Base-by-base conservation (phyloP, 345 rosid genomes). In the Eucalyptus victrix region DNA sequence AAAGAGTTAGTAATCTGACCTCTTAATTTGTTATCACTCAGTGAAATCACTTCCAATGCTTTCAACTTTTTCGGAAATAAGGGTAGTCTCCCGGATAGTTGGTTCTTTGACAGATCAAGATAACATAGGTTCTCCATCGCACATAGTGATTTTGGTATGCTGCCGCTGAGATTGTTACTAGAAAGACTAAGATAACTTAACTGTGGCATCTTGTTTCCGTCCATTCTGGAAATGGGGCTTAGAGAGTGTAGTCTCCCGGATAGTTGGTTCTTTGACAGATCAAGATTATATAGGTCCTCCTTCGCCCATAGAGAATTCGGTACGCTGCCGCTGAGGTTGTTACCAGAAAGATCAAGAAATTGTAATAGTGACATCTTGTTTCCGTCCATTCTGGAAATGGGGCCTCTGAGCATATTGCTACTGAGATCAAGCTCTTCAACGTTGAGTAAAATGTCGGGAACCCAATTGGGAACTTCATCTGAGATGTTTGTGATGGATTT, bases 321-420 rank as follows among this genome's bases (percentile, higher is more conserved):
- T 58, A 58, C 26, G 67, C 32, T 26, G 67, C 67, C n/a, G 4
- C 32, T 58, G n/a, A 58, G 67, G 26, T 12, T 58, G 67, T 58
- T 28, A 26, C 0, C 16, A 11, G 67, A 1, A 58, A 58, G n/a
- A 26, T 0, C 0, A 3, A 58, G n/a, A 1, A 0, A 2, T 12
- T 1, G 1, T 58, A 58, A 26, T 4, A 12, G 67, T 12, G 30
- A 7, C 67, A 58, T 58, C n/a, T 58, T 58, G 67, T 58, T 58
- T 1, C 1, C 0, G 32, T 58, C 65, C 7, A 58, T 26, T 58
- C n/a, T 60, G 32, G 67, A 60, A 60, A 60, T 26, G n/a, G 67
- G 67, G 4, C 32, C 67, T 5, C 1, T 60, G 67, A 60, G 67
- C 67, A 1, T 60, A 60, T 12, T 60, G 15, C 5, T 12, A 12